Evolutionary conservation across 495 filamentous ascomycete genomes (phyloP).

Genomic region (Annulohypoxylon stygium): DNA sequence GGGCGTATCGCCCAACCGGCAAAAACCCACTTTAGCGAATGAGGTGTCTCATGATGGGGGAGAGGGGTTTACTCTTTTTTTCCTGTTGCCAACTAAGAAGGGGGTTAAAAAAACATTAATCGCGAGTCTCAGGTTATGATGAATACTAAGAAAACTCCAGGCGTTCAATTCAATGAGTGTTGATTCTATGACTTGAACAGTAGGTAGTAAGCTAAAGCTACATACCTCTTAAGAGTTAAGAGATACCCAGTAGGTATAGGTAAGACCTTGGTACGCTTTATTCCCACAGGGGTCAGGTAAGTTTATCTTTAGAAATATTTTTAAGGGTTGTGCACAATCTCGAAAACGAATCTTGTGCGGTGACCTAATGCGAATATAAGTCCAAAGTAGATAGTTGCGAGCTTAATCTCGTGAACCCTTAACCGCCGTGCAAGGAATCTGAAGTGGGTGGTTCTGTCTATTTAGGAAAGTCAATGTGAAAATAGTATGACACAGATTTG

Average conservation of each 20-base stretch:
- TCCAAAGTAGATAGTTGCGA: neutral
- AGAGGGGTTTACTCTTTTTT: constrained; percentile 20
- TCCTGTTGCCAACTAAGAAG: constrained; percentile 19
- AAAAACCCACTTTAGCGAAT: constrained; percentile 23
- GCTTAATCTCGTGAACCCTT: neutral
- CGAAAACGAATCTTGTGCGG: too few species aligned
- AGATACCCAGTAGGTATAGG: too few species aligned
- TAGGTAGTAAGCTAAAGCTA: neutral
- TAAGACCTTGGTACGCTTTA: too few species aligned
- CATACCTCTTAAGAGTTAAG: neutral
- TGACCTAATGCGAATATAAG: too few species aligned
- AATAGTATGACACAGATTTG: neutral
- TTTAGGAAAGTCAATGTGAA: constrained; percentile 1
- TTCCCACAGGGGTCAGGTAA: too few species aligned
- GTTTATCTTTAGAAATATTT: too few species aligned
- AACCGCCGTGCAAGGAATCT: neutral
- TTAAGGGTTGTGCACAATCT: too few species aligned
- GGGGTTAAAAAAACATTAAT: constrained; percentile 28
- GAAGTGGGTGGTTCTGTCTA: neutral
- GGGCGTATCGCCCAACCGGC: constrained; percentile 25
- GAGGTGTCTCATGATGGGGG: constrained; percentile 9
- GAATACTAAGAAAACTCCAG: constrained; percentile 27
- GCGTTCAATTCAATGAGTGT: neutral
- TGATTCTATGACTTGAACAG: neutral
- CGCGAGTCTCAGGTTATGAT: constrained; percentile 31